Evolutionary conservation across 495 filamentous ascomycete species (phyloP), one percentile per base, ranked within the genome.

Genomic region (Ramalina intermedia): DNA sequence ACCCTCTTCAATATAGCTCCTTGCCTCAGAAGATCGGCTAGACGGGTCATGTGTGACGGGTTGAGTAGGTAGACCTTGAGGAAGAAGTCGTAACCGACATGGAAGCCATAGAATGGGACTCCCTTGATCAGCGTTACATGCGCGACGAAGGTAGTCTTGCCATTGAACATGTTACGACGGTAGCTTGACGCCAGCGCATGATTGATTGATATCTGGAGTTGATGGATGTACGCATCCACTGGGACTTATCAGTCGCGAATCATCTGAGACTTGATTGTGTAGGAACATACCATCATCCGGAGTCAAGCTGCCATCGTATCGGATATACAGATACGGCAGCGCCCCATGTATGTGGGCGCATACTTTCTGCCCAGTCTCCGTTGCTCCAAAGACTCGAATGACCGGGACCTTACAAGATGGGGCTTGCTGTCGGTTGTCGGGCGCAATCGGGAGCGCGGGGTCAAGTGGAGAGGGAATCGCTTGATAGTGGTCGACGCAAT

Each of bases 261-360:
- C 6, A 33, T 20, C 12, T 14, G 2, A 26, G 16, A 26, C n/a
- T 9, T 13, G 39, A 20, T 48, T 37, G 35, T 6, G 20, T 18
- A 8, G 29, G 33, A 40, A 56, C 66, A 55, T 66, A 90, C 87
- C 80, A 52, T 78, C 73, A 45, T 82, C 74, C 29, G 71, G 65
- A 8, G 71, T 73, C 42, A 93, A 63, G 41, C 74, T 74, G 27
- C 84, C 85, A 33, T 75, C 71, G 64, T 98, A 96, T 63, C 91
- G 78, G 52, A 98, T 69, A 61, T 85, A 96, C 9, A 98, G 69
- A 61, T 98, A 98, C 4, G 93, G 91, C 58, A 96, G 87, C 26
- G 81, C 90, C 52, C 93, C 91, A 62, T 98, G 91, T 41, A 98
- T 79, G 72, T 98, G 91, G 20, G 87, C 87, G 67, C 91, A 96